phyloP scores from a whole-genome alignment of 805 yeast genomes.

The Candida ipomoeae region DNA sequence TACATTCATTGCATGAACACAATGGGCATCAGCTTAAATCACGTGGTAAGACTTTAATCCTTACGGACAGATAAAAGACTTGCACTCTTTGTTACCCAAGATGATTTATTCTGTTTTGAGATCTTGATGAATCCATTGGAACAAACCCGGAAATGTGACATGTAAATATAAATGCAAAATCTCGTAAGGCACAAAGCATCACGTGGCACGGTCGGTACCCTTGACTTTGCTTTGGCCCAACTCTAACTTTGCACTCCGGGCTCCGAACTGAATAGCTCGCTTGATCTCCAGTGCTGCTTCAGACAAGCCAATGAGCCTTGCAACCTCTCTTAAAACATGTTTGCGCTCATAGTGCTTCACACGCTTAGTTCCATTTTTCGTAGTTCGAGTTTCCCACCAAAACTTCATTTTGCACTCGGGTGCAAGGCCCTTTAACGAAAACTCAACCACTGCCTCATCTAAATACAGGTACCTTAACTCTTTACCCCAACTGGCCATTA shows the following conservation, averaged over 20 bases:
- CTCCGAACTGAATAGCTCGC: constrained; percentile 95
- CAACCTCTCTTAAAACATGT: constrained; percentile 57
- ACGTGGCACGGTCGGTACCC: constrained; percentile 59
- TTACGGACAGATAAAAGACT: too few species aligned
- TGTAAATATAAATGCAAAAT: too few species aligned
- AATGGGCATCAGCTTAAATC: too few species aligned
- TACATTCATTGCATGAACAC: too few species aligned
- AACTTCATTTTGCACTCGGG: constrained; percentile 41
- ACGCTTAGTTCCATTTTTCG: constrained; percentile 26
- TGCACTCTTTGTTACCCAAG: too few species aligned
- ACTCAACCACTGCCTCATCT: constrained; percentile 55
- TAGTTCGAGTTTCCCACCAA: constrained; percentile 20
- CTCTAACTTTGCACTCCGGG: constrained; percentile 91
- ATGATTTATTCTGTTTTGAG: not conserved
- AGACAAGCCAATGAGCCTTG: constrained; percentile 43
- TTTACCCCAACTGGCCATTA: constrained; percentile 78
- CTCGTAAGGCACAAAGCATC: not conserved
- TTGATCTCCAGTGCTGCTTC: constrained; percentile 73
- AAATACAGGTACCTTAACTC: constrained; percentile 87
- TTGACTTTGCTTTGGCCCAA: constrained; percentile 68
- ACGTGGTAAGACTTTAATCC: too few species aligned
- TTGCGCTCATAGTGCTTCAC: constrained; percentile 40
- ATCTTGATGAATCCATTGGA: not conserved
- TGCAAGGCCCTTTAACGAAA: constrained; percentile 45
- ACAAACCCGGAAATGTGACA: not conserved